A percentile compares a stretch with the other conserved stretches of the same genome.
Conservation (phyloP, 371 early-diverging fungal species). For the Mortierella sp. region DNA sequence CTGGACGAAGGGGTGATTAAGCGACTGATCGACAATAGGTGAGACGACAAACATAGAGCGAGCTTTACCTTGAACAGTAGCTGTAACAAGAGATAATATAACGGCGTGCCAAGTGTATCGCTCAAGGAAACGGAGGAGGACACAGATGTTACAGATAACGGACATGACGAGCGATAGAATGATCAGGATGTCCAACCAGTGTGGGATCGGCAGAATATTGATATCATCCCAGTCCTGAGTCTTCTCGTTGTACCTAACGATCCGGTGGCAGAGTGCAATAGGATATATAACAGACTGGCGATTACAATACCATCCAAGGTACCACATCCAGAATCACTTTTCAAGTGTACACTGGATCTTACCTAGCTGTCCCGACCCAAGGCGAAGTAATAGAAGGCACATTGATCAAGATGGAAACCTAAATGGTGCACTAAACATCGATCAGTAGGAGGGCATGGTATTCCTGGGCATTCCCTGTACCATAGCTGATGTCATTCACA, state of each 20-base stretch:
- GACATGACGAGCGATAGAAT: conserved; percentile 26
- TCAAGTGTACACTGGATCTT: conserved; percentile 1
- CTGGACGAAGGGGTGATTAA: conserved; percentile 1
- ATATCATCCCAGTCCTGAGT: conserved; percentile 8
- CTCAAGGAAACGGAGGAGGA: conserved; percentile 44
- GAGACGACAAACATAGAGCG: not conserved
- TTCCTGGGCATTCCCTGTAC: too few species aligned
- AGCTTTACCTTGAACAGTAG: conserved; percentile 28
- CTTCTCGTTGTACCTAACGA: conserved; percentile 17
- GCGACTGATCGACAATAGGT: not conserved
- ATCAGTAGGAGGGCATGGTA: not conserved
- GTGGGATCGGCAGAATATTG: conserved; percentile 6
- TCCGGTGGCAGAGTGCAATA: too few species aligned
- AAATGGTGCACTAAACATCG: not conserved
- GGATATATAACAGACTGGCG: not conserved
- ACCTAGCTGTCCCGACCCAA: conserved; percentile 29
- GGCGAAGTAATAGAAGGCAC: conserved; percentile 40
- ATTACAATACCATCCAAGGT: too few species aligned
- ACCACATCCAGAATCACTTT: too few species aligned
- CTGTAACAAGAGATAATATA: conserved; percentile 25
- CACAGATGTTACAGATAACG: conserved; percentile 34
- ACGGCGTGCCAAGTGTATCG: conserved; percentile 22
- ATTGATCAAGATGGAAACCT: conserved; percentile 44
- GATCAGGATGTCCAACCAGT: conserved; percentile 20
- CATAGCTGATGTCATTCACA: too few species aligned